Conservation (phyloP, 2,329 filamentous ascomycete species). For the Fonsecaea nubica region DNA sequence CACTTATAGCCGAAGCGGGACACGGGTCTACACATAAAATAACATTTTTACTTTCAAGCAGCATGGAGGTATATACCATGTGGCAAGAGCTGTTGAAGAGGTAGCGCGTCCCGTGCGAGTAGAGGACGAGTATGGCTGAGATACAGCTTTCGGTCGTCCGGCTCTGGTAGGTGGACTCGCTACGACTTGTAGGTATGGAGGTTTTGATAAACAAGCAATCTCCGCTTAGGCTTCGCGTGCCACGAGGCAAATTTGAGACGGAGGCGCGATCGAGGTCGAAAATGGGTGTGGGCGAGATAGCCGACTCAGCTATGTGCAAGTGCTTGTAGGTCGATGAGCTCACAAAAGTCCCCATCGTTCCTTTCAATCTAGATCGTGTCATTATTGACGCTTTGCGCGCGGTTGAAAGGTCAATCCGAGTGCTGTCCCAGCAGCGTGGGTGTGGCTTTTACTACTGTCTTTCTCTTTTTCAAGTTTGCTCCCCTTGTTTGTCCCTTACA, state of each 20-base stretch:
- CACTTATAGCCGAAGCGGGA: background rate
- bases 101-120: background rate
- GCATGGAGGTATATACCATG: conserved; percentile 4
- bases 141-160: background rate
- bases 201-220: conserved; percentile 21
- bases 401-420: background rate
- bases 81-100: background rate
- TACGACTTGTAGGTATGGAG: background rate
- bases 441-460: background rate
- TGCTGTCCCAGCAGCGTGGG: background rate
- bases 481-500: background rate
- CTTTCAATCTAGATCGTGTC: background rate
- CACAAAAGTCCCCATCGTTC: background rate
- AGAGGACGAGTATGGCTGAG: background rate
- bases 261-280: background rate
- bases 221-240: conserved; percentile 14
- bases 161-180: background rate
- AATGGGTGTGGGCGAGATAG: background rate
- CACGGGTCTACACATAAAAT: no score
- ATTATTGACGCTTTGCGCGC: background rate
- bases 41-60: no score
- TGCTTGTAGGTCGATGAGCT: background rate
- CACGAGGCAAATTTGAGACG: conserved; percentile 11
- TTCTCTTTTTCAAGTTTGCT: background rate
- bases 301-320: background rate